A percentile compares a stretch with the other conserved stretches of the same genome.
These are phyloP conservation scores for Pelargonium australe DNA, from an alignment of 441 rosid species.

Conservation along the genomic window DNA sequence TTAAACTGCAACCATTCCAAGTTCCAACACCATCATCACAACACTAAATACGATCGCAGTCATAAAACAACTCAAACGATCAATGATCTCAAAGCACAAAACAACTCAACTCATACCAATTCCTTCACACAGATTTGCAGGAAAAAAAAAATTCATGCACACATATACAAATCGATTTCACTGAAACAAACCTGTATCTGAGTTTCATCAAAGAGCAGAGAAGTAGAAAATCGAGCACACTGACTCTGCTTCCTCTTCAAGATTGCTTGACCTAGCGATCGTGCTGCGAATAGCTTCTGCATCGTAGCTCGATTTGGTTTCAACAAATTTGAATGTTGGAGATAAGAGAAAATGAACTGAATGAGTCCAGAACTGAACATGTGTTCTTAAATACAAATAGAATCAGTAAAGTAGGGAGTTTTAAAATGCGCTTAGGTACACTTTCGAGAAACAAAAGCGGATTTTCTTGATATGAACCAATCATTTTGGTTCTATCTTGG, in stretches of 20 bases:
- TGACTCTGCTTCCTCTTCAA: conserved; percentile 22
- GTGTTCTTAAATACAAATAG: neutral
- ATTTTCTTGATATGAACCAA: neutral
- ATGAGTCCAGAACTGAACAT: neutral
- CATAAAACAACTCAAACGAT: neutral
- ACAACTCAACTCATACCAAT: too few species aligned
- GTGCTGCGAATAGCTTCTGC: conserved; percentile 37
- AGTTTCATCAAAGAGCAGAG: conserved; percentile 81
- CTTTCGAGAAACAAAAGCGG: neutral
- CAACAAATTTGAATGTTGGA: neutral
- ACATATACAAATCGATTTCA: neutral
- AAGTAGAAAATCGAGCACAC: conserved; percentile 48
- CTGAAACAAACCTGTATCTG: conserved; percentile 57
- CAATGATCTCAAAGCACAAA: neutral
- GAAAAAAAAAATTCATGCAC: too few species aligned
- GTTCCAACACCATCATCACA: neutral
- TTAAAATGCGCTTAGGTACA: neutral
- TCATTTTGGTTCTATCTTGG: neutral
- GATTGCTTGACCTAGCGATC: conserved; percentile 31
- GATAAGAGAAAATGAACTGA: neutral
- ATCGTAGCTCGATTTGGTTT: conserved; percentile 17
- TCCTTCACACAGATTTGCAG: too few species aligned
- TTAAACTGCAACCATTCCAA: conserved; percentile 48
- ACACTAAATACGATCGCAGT: neutral
- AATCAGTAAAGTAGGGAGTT: neutral